Evolutionary conservation across 306 rosid genomes (phyloP), one percentile per base, ranked within the genome.

Genomic region (Cicer arietinum): DNA sequence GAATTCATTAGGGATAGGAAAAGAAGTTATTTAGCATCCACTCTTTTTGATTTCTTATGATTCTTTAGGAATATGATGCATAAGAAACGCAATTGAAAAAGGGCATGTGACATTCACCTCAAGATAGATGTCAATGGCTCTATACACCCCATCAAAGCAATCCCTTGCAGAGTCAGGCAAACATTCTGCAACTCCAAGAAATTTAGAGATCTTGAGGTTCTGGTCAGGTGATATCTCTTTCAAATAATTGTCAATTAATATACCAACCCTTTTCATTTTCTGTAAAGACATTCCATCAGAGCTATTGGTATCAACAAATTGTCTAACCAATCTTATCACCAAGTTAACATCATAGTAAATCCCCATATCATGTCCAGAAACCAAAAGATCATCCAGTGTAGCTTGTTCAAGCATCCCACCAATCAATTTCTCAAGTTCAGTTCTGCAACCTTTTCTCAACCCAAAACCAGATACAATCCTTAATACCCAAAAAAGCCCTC

Each of bases 211-310:
- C 80, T 90, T 87, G 61, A 94, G 94, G 62, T 86, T 87, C 61
- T 89, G 94, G 37, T 91, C 98, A 7, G 98, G 98, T 1, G 97
- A 85, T 77, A 94, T 94, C 79, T 91, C 97, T 75, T 84, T 79
- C 84, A 91, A 80, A 69, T 94, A 94, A 76, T 84, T 85, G 68
- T 94, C 97, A 44, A 91, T 62, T 76, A 91, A 81, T 71, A 83
- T 86, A 10, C 96, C 96, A 64, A 85, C 90, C 76, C 80, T 89
- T 83, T 85, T 89, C 88, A 89, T 56, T 84, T 83, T 94, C 47
- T 77, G 84, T 5, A 79, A 60, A 47, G 79, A 83, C 8, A 79
- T 22, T 8, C 78, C 89, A 16, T 80, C 83, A 57, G 44, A 48
- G 0, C 79, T 70, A 71, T 79, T 79, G 51, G 65, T 61, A 39